A percentile compares a stretch with the other conserved stretches of the same genome.
Evolutionary conservation across 495 filamentous ascomycete genomes (phyloP).

Genomic region (Aspergillus kassunensis): DNA sequence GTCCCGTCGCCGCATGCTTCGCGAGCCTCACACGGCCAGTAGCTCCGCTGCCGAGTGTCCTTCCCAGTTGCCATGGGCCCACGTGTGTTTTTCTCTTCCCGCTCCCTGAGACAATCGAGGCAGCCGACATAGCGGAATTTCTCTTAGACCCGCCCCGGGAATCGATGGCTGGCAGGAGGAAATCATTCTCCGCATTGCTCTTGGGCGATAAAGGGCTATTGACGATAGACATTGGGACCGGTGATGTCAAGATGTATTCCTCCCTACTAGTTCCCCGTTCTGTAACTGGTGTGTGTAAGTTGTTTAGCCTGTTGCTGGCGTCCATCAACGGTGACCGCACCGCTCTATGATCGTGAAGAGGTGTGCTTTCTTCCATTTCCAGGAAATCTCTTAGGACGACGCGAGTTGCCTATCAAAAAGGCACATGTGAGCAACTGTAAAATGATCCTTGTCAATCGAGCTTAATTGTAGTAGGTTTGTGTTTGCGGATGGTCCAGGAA

Average conservation of each 20-base stretch:
- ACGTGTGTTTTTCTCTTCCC: constrained; percentile 70
- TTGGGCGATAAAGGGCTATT: constrained; percentile 29
- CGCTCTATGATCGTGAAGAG: constrained; percentile 14
- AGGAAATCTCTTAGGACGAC: constrained; percentile 13
- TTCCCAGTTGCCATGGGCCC: constrained; percentile 88
- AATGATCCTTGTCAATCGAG: not conserved
- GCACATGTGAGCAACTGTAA: constrained; percentile 7
- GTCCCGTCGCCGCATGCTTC: constrained; percentile 66
- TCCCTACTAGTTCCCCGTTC: constrained; percentile 26
- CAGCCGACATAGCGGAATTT: constrained; percentile 67
- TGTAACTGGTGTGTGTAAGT: constrained; percentile 26
- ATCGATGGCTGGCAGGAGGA: constrained; percentile 52
- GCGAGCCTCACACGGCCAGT: constrained; percentile 81
- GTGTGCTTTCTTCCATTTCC: constrained; percentile 18
- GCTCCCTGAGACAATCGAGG: constrained; percentile 58
- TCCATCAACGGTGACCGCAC: constrained; percentile 49
- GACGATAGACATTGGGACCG: constrained; percentile 36
- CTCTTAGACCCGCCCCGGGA: constrained; percentile 54
- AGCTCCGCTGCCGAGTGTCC: constrained; percentile 78
- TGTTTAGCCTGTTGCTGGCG: constrained; percentile 44
- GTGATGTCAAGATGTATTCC: constrained; percentile 27
- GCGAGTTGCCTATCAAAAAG: not conserved
- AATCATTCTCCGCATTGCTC: constrained; percentile 47
- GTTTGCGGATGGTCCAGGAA: not conserved
- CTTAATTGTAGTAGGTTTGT: not conserved